Base-by-base conservation (phyloP, 2,329 filamentous ascomycete species). In the Tolypocladium tropicale region DNA sequence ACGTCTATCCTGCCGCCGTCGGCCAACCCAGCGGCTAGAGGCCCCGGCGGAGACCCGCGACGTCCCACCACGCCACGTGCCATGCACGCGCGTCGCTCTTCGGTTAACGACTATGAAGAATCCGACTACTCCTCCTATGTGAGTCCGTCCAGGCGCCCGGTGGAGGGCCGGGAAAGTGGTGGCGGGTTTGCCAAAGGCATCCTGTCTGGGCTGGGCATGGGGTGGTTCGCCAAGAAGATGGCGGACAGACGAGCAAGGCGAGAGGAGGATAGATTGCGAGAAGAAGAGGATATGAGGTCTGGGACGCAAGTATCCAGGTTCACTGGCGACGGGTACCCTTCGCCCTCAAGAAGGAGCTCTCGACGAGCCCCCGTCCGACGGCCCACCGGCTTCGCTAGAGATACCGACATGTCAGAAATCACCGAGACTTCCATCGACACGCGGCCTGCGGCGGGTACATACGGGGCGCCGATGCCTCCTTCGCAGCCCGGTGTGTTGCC, bases 201-300 rank as follows among this genome's bases (percentile, higher is more conserved):
- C 16, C 65, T 85, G 53, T 84, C 81, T 10, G 76, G 84, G 2
- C 70, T 89, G 30, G 86, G 86, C 2, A 74, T 87, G 36, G 88
- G 86, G 10, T 88, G 86, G 74, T 72, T 91, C 52, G 81, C 82
- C 7, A 85, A 81, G 72, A 81, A 82, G 67, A 78, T 88, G 68
- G 82, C 79, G 61, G 77, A 84, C 68, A 72, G 83, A 62, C 73
- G 73, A 53, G 66, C 73, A 57, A 74, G 65, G 58, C 72, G 73
- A 54, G 78, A 79, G 58, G 79, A 77, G 53, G 76, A 77, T 33
- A 72, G 78, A 41, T 39, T 72, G 5, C 66, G 65, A 36, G 72
- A 77, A 6, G 68, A 83, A 68, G 81, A 85, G 55, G 76, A 84
- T 2, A 63, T 72, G 61, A 78, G 83, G 54, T 80, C 83, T 25